Evolutionary conservation across 192 early-diverging fungal genomes (phyloP).

Genomic region (Gigaspora rosea): DNA sequence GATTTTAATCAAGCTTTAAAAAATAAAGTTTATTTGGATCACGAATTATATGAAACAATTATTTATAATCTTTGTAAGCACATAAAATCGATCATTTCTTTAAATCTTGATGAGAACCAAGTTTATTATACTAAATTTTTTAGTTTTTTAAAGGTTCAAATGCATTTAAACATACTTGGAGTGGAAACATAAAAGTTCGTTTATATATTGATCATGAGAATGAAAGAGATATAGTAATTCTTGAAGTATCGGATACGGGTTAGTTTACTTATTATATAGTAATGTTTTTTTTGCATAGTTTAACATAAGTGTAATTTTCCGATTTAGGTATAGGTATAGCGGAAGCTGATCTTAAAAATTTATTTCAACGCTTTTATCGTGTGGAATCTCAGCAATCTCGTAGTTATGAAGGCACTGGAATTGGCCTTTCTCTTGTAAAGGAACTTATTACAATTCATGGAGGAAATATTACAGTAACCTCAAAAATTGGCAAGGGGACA

Average conservation of each 20-base stretch:
- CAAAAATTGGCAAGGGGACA: constrained; percentile 46
- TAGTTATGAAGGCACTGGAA: constrained; percentile 61
- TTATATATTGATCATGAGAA: constrained; percentile 48
- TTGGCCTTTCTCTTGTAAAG: constrained; percentile 51
- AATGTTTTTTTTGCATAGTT: too few relatives aligned
- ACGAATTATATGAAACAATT: constrained; percentile 24
- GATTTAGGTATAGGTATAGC: constrained; percentile 48
- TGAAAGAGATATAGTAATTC: constrained; percentile 37
- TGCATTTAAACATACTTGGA: constrained; percentile 51
- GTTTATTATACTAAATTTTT: background rate
- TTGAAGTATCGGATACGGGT: constrained; percentile 43
- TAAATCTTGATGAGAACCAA: background rate
- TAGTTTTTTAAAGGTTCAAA: constrained; percentile 33
- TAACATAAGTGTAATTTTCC: too few relatives aligned
- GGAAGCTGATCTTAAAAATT: constrained; percentile 40
- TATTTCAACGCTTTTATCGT: constrained; percentile 64
- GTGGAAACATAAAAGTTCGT: constrained; percentile 50
- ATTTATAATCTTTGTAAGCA: constrained; percentile 30
- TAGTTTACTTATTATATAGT: too few relatives aligned
- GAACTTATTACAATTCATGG: constrained; percentile 53
- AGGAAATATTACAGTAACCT: constrained; percentile 45
- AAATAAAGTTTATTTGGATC: constrained; percentile 16
- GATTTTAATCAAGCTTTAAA: background rate
- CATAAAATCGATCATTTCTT: background rate
- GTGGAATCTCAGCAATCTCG: constrained; percentile 55